Evolutionary conservation across 148 eudicot genomes (phyloP), one percentile per base, ranked within the genome.

Genomic region (Rhododendron vialii): DNA sequence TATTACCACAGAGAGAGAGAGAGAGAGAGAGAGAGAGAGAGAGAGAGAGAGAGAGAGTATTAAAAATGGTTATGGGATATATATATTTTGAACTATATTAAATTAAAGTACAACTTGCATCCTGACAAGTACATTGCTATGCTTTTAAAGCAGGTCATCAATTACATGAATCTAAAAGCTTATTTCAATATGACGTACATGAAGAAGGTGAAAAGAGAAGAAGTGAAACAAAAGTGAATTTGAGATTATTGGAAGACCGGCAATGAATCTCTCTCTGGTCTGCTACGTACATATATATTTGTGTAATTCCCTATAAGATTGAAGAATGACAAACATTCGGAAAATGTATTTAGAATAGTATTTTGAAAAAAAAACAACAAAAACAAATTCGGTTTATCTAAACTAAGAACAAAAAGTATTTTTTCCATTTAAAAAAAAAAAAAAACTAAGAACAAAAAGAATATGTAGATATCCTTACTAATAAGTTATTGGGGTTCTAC

Each of bases 401-500:
- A 1, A 13, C 41, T 26, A 33, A 35, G 1, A 28, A 73, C 26
- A 61, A 61, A 61, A 61, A 17, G 7, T 22, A 61, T 36, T 36
- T 36, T 36, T 36, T 4, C 38, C 5, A 2, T 26, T 67, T n/a
- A 0, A 26, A 28, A 65, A 20, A 57, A 59, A 20, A 1, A 67
- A 67, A n/a, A 10, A 1, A 15, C 22, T 11, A 33, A 35, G 14
- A 28, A 74, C 28, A 63, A 63, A 63, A 61, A 0, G 7, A 61
- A 22, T 36, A 36, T 63, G 75, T 76, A 76, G 79, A 18, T 78
- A 15, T 55, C 7, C 83, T 33, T 83, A 95, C 98, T 90, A 84
- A 57, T 90, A 41, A 41, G 43, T 10, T 81, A 85, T 89, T 5
- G 93, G 90, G 9, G 86, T 89, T 85, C 82, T 87, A 90, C 98